Base-by-base conservation (phyloP, 1,139 yeast genomes). In the Ogataea hybrid region DNA sequence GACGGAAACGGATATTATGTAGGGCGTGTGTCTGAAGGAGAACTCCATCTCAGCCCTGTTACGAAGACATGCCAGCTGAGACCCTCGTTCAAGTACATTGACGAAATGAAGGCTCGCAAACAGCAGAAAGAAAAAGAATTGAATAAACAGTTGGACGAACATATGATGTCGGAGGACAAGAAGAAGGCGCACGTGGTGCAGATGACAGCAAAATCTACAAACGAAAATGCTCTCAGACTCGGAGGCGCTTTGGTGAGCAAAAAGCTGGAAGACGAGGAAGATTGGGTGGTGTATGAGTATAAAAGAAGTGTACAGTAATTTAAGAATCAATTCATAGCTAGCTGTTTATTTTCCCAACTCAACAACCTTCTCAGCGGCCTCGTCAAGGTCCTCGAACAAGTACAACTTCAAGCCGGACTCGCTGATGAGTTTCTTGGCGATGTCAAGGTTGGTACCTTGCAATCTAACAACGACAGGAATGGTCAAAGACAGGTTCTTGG, bases 381-480 rank as follows among this genome's bases (percentile, higher is more conserved):
- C 88, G 69, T 92, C 98, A 61, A 92, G 81, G 67, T 92, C 96
- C 63, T 83, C 87, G 70, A 83, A 87, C 49, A 95, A 83, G 70
- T 76, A 89, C 68, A 92, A 86, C 79, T 90, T 87, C 70, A 92
- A 79, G 44, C 97, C 97, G 37, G 97, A 88, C 63, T 87, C 79
- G 55, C 78, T 71, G 61, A 92, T 86, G 71, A 92, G 78, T 63
- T 85, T 76, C 71, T 84, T 87, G 59, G 97, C 99, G 64, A 82
- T 75, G 57, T 79, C 87, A 72, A 84, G 78, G 76, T 94, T 92
- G 56, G 98, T 92, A 70, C 99, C 99, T 76, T 94, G 97, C 64
- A 92, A 79, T 78, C 99, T 88, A 53, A 90, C 97, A 53, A 94
- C 95, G 60, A 92, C 94, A 57, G 98, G 99, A 48, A 92, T 86